These are phyloP conservation scores for Phytopythium vexans DNA, from an alignment of 352 stramenopile species.

Conservation along the genomic window DNA sequence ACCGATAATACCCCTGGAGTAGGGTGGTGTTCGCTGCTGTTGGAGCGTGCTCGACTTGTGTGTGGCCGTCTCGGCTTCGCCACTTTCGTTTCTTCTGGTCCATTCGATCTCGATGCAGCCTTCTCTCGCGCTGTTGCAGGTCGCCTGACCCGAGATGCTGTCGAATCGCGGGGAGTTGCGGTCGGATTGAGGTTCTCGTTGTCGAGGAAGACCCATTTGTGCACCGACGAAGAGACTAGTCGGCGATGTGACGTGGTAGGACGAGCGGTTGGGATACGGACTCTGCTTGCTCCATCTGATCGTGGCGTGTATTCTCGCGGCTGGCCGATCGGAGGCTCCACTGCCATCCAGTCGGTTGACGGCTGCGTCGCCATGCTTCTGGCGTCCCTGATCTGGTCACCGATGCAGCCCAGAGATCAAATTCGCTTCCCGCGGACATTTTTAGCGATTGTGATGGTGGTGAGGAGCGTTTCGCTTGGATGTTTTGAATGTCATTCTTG, in stretches of 20 bases:
- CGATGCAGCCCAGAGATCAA: too few species aligned
- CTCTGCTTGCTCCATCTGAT: too few species aligned
- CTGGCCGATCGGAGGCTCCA: conserved; percentile 1
- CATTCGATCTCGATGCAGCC: background rate
- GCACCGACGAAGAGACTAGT: background rate
- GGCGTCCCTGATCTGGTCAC: background rate
- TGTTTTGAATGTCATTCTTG: too few species aligned
- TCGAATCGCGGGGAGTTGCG: too few species aligned
- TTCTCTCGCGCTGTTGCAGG: conserved; percentile 7
- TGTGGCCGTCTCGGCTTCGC: background rate
- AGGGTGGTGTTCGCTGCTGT: conserved; percentile 5
- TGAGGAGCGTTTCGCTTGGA: too few species aligned
- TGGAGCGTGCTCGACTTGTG: background rate
- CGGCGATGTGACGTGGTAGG: background rate
- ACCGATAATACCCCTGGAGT: background rate
- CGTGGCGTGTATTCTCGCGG: background rate
- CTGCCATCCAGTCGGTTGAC: background rate
- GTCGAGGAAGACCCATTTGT: conserved; percentile 3
- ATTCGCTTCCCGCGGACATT: background rate
- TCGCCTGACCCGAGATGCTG: background rate
- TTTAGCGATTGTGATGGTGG: too few species aligned
- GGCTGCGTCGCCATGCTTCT: background rate
- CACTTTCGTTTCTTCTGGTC: background rate
- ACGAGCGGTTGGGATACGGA: background rate
- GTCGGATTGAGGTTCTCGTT: background rate